These are phyloP conservation scores for Vitis hybrid DNA, from an alignment of 177 flowering plant genomes.

Conservation along the genomic window DNA sequence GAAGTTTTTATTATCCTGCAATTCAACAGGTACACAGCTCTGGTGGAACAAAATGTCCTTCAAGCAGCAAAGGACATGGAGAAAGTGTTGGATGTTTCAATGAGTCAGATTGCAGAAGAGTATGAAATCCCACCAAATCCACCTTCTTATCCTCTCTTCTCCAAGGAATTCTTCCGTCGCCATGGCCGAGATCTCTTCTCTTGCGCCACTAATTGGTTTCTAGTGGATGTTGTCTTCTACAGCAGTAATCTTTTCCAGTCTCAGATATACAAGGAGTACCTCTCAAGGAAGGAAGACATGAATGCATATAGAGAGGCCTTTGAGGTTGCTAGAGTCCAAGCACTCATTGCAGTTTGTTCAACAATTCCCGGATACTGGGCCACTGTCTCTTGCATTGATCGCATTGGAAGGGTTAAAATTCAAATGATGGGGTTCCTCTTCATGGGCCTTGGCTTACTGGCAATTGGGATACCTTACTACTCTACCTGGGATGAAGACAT, in stretches of 20 bases:
- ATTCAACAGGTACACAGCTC: conserved; percentile 48
- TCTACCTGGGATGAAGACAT: conserved; percentile 10
- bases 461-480: conserved; percentile 37
- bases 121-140: conserved; percentile 11
- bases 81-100: conserved; percentile 30
- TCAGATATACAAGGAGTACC: conserved; percentile 18
- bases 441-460: conserved; percentile 38
- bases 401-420: conserved; percentile 45
- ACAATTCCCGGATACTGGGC: conserved; percentile 61
- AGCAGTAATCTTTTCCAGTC: conserved; percentile 51
- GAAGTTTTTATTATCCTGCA: background rate
- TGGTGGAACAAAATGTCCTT: conserved; percentile 44
- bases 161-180: conserved; percentile 31
- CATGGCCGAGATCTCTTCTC: conserved; percentile 52
- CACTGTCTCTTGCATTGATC: conserved; percentile 56
- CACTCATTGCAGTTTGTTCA: conserved; percentile 45
- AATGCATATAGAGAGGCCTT: conserved; percentile 36
- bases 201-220: conserved; percentile 43
- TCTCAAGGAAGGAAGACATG: background rate
- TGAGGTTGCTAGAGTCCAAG: conserved; percentile 38
- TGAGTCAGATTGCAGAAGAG: conserved; percentile 24
- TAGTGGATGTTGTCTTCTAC: conserved; percentile 49
- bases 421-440: conserved; percentile 49
- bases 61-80: conserved; percentile 55
- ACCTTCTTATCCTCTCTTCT: conserved; percentile 31